Percentiles rank a stretch among this genome's conserved stretches.
These are phyloP conservation scores for Tephrocybe sp. DNA, from an alignment of 768 basidiomycete genomes.

Conservation along the genomic window DNA sequence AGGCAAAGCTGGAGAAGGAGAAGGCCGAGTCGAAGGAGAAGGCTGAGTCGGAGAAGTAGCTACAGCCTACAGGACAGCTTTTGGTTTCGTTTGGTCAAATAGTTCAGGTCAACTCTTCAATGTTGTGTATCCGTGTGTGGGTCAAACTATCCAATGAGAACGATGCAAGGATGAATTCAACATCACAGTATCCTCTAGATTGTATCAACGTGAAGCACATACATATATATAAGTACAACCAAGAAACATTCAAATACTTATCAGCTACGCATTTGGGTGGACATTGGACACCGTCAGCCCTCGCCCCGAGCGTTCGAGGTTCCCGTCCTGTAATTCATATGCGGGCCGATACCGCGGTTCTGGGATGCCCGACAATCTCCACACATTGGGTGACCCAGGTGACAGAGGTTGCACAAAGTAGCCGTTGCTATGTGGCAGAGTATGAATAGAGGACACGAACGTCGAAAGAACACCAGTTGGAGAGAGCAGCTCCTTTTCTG, in stretches of 20 bases:
- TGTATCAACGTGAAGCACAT: too few relatives aligned
- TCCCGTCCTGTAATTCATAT: constrained; percentile 75
- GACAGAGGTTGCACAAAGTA: constrained; percentile 2
- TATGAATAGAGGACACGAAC: constrained; percentile 29
- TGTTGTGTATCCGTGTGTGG: too few relatives aligned
- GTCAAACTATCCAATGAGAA: too few relatives aligned
- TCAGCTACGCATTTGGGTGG: background rate
- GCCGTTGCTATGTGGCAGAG: constrained; percentile 11
- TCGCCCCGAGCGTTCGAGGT: constrained; percentile 72
- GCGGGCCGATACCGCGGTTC: constrained; percentile 66
- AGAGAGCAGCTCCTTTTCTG: constrained; percentile 18
- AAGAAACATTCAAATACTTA: background rate
- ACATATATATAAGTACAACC: background rate
- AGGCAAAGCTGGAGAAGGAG: background rate
- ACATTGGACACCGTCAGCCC: constrained; percentile 23
- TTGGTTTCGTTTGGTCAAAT: too few relatives aligned
- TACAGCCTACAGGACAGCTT: too few relatives aligned
- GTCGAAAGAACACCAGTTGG: constrained; percentile 30
- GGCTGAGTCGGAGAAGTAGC: too few relatives aligned
- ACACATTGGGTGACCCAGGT: constrained; percentile 5
- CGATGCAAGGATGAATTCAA: too few relatives aligned
- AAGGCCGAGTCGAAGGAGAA: too few relatives aligned
- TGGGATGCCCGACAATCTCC: constrained; percentile 11
- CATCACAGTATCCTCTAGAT: too few relatives aligned
- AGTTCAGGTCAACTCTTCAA: too few relatives aligned